Conservation (phyloP, 371 early-diverging fungal species). For the Capillidium rhysosporum region DNA sequence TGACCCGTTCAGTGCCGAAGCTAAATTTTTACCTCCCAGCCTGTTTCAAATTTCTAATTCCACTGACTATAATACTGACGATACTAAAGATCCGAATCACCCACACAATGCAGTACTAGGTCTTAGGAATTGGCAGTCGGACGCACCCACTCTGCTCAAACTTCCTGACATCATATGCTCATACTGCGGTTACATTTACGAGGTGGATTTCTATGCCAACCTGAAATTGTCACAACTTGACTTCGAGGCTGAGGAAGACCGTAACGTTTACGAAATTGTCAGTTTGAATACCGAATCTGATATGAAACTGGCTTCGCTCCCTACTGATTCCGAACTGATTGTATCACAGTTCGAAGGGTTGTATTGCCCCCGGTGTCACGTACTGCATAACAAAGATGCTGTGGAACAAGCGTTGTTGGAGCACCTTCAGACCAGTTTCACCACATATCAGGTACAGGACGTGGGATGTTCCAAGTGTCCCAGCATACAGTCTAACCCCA, state of each 20-base stretch:
- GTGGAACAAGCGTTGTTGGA: conserved; percentile 63
- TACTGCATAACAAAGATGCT: conserved; percentile 33
- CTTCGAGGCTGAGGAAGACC: not conserved
- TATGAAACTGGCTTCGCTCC: no score
- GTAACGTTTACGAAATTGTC: not conserved
- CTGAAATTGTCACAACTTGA: conserved; percentile 38
- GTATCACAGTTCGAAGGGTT: not conserved
- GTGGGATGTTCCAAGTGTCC: conserved; percentile 61
- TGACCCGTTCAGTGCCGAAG: conserved; percentile 57
- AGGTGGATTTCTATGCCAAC: conserved; percentile 67
- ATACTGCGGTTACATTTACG: conserved; percentile 58
- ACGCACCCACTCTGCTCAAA: conserved; percentile 11
- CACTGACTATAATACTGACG: not conserved
- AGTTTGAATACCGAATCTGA: conserved; percentile 9
- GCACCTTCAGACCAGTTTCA: conserved; percentile 32
- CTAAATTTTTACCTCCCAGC: conserved; percentile 60
- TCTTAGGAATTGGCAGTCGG: not conserved
- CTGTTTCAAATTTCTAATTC: conserved; percentile 20
- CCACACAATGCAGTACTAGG: not conserved
- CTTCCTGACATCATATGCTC: conserved; percentile 70
- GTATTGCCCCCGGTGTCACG: conserved; percentile 31
- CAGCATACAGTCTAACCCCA: conserved; percentile 28
- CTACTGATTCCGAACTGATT: no score
- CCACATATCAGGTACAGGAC: conserved; percentile 71
- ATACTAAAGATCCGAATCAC: not conserved